Evolutionary conservation across 164 flowering plant genomes (phyloP).

Genomic region (Litsea cubeba): DNA sequence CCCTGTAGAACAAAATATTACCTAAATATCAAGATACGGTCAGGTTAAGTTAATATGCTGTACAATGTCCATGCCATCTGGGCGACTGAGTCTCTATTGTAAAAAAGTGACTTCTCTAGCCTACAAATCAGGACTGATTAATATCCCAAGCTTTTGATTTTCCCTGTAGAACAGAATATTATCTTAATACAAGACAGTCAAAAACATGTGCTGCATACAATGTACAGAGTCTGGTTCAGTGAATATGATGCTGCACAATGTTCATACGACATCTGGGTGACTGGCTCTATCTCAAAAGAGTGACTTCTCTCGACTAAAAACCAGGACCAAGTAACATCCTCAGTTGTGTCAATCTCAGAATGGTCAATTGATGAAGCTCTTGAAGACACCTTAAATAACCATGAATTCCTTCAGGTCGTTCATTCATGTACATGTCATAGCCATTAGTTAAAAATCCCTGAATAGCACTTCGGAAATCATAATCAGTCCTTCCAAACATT

Average conservation of each 20-base stretch:
- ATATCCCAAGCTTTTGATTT: neutral
- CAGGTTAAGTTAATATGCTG: neutral
- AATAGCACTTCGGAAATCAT: constrained; percentile 3
- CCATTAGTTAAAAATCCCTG: constrained; percentile 18
- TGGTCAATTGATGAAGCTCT: constrained; percentile 24
- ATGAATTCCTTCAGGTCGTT: constrained; percentile 11
- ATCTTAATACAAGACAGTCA: no score
- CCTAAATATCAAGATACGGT: neutral
- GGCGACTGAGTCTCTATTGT: no score
- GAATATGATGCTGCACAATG: neutral
- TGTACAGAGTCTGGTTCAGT: no score
- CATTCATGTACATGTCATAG: constrained; percentile 20
- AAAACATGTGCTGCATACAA: no score
- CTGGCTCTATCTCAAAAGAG: no score
- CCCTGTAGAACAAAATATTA: neutral
- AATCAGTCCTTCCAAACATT: constrained; percentile 20
- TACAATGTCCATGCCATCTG: neutral
- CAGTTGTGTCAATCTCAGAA: constrained; percentile 15
- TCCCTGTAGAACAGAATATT: neutral
- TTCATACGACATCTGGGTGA: no score
- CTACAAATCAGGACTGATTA: no score
- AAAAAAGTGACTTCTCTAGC: no score
- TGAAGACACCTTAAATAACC: constrained; percentile 14
- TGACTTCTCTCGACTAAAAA: neutral
- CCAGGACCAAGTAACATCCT: constrained; percentile 8